Evolutionary conservation across 2,329 filamentous ascomycete species (phyloP).

Genomic region (Colletotrichum navitas): DNA sequence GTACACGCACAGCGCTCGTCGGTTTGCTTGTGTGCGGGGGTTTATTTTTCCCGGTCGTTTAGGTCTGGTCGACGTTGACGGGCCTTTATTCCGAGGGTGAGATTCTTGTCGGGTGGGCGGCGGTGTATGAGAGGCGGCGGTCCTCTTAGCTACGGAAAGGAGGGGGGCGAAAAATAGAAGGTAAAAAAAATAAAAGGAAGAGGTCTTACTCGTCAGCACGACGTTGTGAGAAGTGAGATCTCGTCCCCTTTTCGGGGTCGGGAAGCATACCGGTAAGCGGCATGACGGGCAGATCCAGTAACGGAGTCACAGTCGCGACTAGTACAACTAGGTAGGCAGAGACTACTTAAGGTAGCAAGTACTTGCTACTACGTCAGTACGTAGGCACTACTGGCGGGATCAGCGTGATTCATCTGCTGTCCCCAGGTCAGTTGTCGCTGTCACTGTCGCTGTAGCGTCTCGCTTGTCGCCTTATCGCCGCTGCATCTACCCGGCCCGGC

Average conservation of each 20-base stretch:
- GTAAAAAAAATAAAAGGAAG: not conserved
- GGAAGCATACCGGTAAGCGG: constrained; percentile 14
- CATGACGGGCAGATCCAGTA: constrained; percentile 20
- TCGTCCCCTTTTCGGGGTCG: constrained; percentile 15
- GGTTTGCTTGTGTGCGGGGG: too few species aligned
- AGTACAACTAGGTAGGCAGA: too few species aligned
- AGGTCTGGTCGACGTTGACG: not conserved
- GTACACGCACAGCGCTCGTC: too few species aligned
- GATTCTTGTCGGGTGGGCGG: constrained; percentile 17
- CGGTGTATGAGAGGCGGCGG: constrained; percentile 3
- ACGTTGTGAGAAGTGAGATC: constrained; percentile 8
- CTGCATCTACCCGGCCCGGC: constrained; percentile 13
- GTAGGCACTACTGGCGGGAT: too few species aligned
- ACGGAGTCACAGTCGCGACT: too few species aligned
- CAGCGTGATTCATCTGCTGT: too few species aligned
- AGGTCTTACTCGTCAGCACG: constrained; percentile 30
- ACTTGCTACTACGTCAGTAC: too few species aligned
- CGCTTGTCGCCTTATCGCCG: constrained; percentile 18
- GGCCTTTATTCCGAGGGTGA: not conserved
- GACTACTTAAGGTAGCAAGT: too few species aligned
- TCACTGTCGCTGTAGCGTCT: not conserved
- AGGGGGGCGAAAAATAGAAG: not conserved
- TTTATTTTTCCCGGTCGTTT: not conserved
- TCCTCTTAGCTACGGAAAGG: not conserved
- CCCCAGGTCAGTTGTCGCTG: too few species aligned